phyloP scores from a whole-genome alignment of 768 basidiomycete species.

The Tulasnella sp. region DNA sequence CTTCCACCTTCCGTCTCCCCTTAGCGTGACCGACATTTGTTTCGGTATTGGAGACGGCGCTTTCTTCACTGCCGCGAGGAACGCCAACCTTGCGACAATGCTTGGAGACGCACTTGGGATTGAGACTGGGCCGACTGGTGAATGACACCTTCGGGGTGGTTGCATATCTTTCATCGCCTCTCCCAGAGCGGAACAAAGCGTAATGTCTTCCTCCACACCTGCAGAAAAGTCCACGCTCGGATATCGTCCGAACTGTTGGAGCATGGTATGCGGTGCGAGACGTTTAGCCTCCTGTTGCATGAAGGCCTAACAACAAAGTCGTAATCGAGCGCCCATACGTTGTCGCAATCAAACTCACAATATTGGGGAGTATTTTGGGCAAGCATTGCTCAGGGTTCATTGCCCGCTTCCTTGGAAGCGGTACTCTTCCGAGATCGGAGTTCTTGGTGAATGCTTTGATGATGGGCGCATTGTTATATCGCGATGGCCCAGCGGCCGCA shows the following conservation, averaged over 20 bases:
- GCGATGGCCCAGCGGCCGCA: background rate
- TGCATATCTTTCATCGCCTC: background rate
- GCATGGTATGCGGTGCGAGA: constrained; percentile 45
- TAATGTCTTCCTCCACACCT: background rate
- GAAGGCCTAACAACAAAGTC: too few species aligned
- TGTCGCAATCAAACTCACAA: too few species aligned
- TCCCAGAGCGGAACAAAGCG: background rate
- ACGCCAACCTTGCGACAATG: background rate
- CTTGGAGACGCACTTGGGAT: constrained; percentile 3
- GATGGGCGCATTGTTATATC: background rate
- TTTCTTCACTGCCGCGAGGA: background rate
- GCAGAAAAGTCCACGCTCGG: background rate
- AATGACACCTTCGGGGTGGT: background rate
- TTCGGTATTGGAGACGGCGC: background rate
- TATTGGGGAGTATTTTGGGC: constrained; percentile 14
- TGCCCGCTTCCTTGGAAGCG: background rate
- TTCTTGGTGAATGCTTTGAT: background rate
- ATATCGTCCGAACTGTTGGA: constrained; percentile 8
- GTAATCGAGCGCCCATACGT: too few species aligned
- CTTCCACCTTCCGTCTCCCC: constrained; percentile 17
- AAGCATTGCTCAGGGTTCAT: constrained; percentile 13
- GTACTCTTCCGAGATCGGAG: background rate
- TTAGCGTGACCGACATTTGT: background rate
- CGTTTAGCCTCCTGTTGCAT: constrained; percentile 59
- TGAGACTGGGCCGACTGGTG: constrained; percentile 11